Evolutionary conservation across 306 rosid species (phyloP).

Genomic region (Adenanthera pavonina): DNA sequence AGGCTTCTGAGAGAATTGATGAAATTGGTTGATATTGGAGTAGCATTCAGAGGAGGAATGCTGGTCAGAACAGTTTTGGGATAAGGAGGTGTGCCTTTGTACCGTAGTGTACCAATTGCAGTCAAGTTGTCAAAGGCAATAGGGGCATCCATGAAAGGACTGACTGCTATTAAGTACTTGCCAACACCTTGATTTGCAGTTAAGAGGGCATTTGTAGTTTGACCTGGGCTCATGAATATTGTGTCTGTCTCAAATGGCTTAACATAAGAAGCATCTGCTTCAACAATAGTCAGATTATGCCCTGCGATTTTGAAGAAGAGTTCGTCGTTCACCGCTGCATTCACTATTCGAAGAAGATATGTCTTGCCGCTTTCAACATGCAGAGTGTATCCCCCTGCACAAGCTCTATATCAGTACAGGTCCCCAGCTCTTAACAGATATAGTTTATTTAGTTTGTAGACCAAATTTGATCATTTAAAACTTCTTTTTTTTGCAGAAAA

Average conservation of each 20-base stretch:
- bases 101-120: constrained; percentile 55
- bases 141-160: constrained; percentile 88
- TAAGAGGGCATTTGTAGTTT: constrained; percentile 75
- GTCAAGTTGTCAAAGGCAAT: constrained; percentile 65
- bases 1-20: constrained; percentile 68
- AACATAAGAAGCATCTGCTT: constrained; percentile 74
- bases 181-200: constrained; percentile 52
- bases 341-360: constrained; percentile 72
- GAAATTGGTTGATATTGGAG: constrained; percentile 51
- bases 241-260: constrained; percentile 74
- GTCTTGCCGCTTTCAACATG: constrained; percentile 73
- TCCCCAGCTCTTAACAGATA: background rate
- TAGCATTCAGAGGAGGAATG: constrained; percentile 69
- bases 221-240: constrained; percentile 71
- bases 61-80: constrained; percentile 44
- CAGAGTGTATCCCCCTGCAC: constrained; percentile 64
- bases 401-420: background rate
- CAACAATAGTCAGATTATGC: constrained; percentile 65
- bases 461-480: background rate
- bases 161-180: constrained; percentile 61
- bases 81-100: constrained; percentile 54
- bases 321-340: constrained; percentile 76
- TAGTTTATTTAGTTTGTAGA: background rate
- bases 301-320: constrained; percentile 76
- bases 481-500: background rate